A percentile compares a stretch with the other conserved stretches of the same genome.
phyloP scores from a whole-genome alignment of 768 basidiomycete genomes.

The Kwoniella heveanensis region DNA sequence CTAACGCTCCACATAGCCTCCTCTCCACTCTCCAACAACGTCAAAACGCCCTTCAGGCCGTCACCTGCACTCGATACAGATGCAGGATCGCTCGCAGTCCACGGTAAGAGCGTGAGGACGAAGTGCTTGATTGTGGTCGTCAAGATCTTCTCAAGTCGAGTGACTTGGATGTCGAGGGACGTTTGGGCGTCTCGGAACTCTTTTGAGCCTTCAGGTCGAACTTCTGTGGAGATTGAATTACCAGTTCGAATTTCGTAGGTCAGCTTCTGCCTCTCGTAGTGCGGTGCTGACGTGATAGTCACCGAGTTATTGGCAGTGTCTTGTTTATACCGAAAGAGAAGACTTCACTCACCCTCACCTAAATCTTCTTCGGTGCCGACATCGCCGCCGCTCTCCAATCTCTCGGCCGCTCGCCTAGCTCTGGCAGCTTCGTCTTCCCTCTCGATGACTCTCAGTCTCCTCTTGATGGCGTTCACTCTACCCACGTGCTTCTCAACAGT shows the following conservation, averaged over 20 bases:
- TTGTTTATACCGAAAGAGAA: too few relatives aligned
- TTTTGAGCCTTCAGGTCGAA: slow-evolving; percentile 37
- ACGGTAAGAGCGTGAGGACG: slow-evolving; percentile 36
- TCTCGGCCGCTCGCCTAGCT: slow-evolving; percentile 63
- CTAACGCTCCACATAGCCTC: slow-evolving; percentile 43
- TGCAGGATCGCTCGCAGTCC: slow-evolving; percentile 4
- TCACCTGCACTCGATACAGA: slow-evolving; percentile 2
- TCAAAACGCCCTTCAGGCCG: slow-evolving; percentile 40
- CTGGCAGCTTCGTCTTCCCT: slow-evolving; percentile 87
- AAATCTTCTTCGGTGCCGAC: slow-evolving; percentile 61
- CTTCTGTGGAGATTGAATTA: slow-evolving; percentile 23
- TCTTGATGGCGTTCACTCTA: slow-evolving; percentile 73
- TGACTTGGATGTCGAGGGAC: slow-evolving; percentile 42
- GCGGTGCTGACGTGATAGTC: too few relatives aligned
- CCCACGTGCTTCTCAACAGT: slow-evolving; percentile 90
- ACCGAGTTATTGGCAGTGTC: too few relatives aligned
- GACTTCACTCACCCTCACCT: slow-evolving; percentile 31
- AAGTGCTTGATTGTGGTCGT: slow-evolving; percentile 38
- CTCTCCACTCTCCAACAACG: slow-evolving; percentile 39
- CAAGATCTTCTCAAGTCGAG: slow-evolving; percentile 40
- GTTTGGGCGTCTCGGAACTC: slow-evolving; percentile 43
- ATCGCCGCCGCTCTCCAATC: slow-evolving; percentile 62
- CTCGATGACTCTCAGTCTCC: slow-evolving; percentile 71
- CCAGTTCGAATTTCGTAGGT: too few relatives aligned
- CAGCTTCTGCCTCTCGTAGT: too few relatives aligned